A percentile compares a stretch with the other conserved stretches of the same genome.
Conservation (phyloP, 257 asterid genomes). For the Schizonepeta tenuifolia region DNA sequence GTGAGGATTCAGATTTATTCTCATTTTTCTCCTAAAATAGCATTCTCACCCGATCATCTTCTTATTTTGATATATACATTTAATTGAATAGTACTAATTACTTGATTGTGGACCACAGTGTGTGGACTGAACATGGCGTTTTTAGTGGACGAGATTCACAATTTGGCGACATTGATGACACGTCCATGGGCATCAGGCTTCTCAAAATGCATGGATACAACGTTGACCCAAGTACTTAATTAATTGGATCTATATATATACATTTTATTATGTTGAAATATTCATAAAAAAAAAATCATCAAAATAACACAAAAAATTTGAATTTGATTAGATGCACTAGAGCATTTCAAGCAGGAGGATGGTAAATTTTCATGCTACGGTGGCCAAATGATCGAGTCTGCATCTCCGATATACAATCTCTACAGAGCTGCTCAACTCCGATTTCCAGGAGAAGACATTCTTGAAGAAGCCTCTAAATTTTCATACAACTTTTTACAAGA, state of each 20-base stretch:
- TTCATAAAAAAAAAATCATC: too few relatives aligned
- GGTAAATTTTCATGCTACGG: slow-evolving; percentile 42
- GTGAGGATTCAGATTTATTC: too few relatives aligned
- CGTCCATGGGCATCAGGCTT: slow-evolving; percentile 51
- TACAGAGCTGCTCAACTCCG: slow-evolving; percentile 51
- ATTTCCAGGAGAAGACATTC: slow-evolving; percentile 54
- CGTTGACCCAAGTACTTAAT: slow-evolving; percentile 34
- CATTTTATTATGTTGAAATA: too few relatives aligned
- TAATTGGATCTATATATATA: too few relatives aligned
- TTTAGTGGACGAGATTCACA: slow-evolving; percentile 40
- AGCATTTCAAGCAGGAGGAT: slow-evolving; percentile 26
- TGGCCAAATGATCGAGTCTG: slow-evolving; percentile 44
- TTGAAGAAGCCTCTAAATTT: slow-evolving; percentile 48
- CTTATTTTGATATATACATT: too few relatives aligned
- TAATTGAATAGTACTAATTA: background rate
- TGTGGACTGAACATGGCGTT: slow-evolving; percentile 50
- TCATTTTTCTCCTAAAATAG: too few relatives aligned
- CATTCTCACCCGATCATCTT: too few relatives aligned
- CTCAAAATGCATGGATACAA: slow-evolving; percentile 51
- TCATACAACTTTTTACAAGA: slow-evolving; percentile 35
- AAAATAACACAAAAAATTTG: background rate
- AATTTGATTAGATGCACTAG: background rate
- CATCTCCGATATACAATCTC: slow-evolving; percentile 49
- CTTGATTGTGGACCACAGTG: slow-evolving; percentile 26
- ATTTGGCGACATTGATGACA: slow-evolving; percentile 47